These are phyloP conservation scores for Rhizophagus clarus DNA, from an alignment of 192 early-diverging fungal genomes.

Conservation along the genomic window DNA sequence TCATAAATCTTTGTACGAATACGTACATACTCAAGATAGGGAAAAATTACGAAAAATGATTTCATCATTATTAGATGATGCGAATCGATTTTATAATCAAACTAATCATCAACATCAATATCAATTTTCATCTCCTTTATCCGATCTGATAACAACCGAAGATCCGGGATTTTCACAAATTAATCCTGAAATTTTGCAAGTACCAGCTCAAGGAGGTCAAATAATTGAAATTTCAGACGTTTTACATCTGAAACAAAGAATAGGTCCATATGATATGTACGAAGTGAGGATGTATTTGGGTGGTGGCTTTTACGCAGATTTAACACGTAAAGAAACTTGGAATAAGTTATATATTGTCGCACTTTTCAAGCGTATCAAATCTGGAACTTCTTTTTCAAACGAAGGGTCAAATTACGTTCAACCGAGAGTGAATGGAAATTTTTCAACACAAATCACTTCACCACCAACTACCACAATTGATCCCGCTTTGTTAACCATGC, in stretches of 20 bases:
- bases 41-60: constrained; percentile 19
- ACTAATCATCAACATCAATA: constrained; percentile 30
- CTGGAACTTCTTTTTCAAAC: constrained; percentile 2
- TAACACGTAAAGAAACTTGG: constrained; percentile 43
- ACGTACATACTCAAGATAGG: neutral
- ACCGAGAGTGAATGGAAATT: neutral
- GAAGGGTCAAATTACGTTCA: neutral
- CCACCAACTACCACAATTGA: neutral
- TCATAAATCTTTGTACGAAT: constrained; percentile 45
- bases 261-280: constrained; percentile 49
- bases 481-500: neutral
- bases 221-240: constrained; percentile 51
- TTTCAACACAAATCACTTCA: neutral
- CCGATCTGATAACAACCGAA: constrained; percentile 41
- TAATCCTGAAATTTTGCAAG: constrained; percentile 38
- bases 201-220: neutral
- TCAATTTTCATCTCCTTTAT: constrained; percentile 36
- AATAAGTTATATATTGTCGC: constrained; percentile 57
- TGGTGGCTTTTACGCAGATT: constrained; percentile 59
- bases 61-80: constrained; percentile 2
- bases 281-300: constrained; percentile 56
- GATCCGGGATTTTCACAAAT: constrained; percentile 40
- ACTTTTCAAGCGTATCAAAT: constrained; percentile 38
- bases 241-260: constrained; percentile 46
- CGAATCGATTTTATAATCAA: constrained; percentile 1